A percentile compares a stretch with the other conserved stretches of the same genome.
Conservation (phyloP, 305 asterid species). For the Petunia hybrid region DNA sequence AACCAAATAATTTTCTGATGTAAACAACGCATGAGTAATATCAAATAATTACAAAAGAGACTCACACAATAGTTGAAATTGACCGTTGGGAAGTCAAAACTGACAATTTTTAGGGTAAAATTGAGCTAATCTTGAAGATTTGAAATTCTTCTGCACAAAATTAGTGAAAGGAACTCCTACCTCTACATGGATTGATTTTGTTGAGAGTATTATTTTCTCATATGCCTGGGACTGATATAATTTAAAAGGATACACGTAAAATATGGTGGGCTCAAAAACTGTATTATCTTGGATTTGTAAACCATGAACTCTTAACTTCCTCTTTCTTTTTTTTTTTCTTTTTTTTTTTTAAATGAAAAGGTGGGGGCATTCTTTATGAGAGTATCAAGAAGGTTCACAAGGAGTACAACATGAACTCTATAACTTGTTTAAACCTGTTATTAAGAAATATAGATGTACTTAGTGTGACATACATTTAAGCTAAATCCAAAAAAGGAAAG, state of each 20-base stretch:
- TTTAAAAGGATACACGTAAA: neutral
- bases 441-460: neutral
- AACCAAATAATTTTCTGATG: neutral
- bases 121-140: neutral
- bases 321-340: no score
- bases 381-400: no score
- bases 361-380: no score
- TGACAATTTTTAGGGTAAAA: conserved; percentile 1
- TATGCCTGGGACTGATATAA: neutral
- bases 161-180: neutral
- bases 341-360: no score
- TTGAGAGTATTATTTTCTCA: neutral
- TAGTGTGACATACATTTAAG: neutral
- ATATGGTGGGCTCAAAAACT: neutral
- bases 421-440: neutral
- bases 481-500: neutral
- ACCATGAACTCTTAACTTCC: neutral
- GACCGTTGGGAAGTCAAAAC: neutral
- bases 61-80: neutral
- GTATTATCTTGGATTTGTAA: neutral
- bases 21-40: neutral
- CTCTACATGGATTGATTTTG: neutral
- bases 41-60: conserved; percentile 14
- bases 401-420: no score
- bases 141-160: neutral